Evolutionary conservation across 2,329 filamentous ascomycete species (phyloP), one percentile per base, ranked within the genome.

Genomic region (Diaporthe caulivora): DNA sequence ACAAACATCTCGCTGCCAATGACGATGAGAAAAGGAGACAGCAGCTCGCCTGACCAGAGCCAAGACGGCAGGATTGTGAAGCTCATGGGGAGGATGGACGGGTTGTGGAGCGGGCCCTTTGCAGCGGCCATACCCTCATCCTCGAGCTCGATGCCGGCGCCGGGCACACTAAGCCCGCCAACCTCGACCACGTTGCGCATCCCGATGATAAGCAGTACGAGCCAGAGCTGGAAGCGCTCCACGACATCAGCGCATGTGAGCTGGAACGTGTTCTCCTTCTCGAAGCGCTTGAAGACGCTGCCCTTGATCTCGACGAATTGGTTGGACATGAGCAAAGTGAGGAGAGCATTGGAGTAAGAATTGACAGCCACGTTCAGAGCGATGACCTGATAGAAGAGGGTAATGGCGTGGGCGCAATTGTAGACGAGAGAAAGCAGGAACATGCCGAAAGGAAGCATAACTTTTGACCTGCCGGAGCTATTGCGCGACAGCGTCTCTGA

Each of bases 231-330:
- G 79, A 99, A 99, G 1, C 97, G 91, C 83, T 99, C 97, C 1
- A 99, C 97, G 44, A 99, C 93, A 80, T 99, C 97, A 5, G 97
- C 96, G 77, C 97, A 99, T 0, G 96, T 97, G 18, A 99, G 88
- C 81, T 99, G 97, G 80, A 99, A 99, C 0, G 98, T 86, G 77
- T 98, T 98, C 80, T 99, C 97, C 82, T 98, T 98, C 79, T 99
- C 97, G 76, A 98, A 97, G 75, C 96, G 97, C 85, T 99, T 98
- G 87, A 99, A 99, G 0, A 99, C 97, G 0, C 95, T 97, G 75
- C 94, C 94, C 81, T 99, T 99, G 87, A 99, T 98, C 84, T 99
- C 97, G 55, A 99, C 97, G 79, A 99, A 99, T 80, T 99, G 97
- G 80, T 98, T 99, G 9, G 95, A 98, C 81, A 99, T 91, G 2